Evolutionary conservation across 2,329 filamentous ascomycete species (phyloP).

Genomic region (Alternaria angustiovoidea): DNA sequence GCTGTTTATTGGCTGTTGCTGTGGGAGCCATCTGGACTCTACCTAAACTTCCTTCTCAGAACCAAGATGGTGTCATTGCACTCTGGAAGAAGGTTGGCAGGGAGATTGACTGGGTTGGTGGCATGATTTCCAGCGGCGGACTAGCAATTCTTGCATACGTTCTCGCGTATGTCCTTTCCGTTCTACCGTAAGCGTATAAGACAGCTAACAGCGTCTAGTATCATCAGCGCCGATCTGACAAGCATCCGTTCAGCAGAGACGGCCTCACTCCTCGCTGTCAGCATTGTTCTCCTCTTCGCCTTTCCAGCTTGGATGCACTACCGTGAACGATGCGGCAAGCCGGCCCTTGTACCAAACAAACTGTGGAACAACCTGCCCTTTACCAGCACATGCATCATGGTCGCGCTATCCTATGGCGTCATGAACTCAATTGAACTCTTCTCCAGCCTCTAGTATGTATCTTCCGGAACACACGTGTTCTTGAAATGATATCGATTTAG

Average conservation of each 20-base stretch:
- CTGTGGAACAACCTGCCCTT: no score
- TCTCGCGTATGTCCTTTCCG: conserved; percentile 30
- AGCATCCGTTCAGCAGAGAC: conserved; percentile 33
- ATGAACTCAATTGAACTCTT: no score
- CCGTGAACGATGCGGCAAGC: conserved; percentile 23
- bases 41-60: conserved; percentile 27
- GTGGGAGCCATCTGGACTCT: conserved; percentile 41
- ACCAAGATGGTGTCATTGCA: not conserved
- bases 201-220: conserved; percentile 22
- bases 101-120: conserved; percentile 44
- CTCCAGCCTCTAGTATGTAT: no score
- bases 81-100: conserved; percentile 24
- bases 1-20: conserved; percentile 41
- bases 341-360: conserved; percentile 38
- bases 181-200: not conserved
- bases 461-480: no score
- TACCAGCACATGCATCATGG: no score
- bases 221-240: conserved; percentile 34
- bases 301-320: conserved; percentile 46
- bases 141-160: conserved; percentile 35
- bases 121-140: conserved; percentile 32
- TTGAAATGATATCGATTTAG: no score
- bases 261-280: conserved; percentile 32
- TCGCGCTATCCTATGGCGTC: no score
- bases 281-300: conserved; percentile 33